Conservation (phyloP, 2,329 filamentous ascomycete species). For the Fusarium nisikadoi region DNA sequence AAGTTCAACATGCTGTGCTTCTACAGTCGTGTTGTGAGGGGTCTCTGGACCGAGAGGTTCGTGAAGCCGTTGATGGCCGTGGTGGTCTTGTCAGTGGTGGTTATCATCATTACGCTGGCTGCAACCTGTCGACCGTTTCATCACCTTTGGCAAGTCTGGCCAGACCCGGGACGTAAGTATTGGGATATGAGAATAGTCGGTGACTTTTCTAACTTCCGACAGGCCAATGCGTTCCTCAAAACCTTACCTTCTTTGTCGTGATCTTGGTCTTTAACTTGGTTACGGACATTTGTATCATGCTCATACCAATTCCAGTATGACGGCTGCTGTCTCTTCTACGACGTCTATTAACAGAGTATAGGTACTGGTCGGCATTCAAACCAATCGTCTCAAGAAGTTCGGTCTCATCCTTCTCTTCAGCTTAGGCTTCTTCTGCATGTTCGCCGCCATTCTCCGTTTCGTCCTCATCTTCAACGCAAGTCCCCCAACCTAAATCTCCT, state of each 20-base stretch:
- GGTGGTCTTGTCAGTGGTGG: conserved; percentile 40
- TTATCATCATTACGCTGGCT: conserved; percentile 43
- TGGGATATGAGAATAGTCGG: fast-evolving
- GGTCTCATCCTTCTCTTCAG: conserved; percentile 49
- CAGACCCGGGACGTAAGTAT: conserved; percentile 51
- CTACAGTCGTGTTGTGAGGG: conserved; percentile 50
- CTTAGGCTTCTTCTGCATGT: conserved; percentile 49
- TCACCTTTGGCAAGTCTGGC: conserved; percentile 50
- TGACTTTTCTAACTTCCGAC: neutral
- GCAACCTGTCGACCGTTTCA: conserved; percentile 50
- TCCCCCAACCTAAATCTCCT: neutral
- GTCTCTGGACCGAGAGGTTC: conserved; percentile 50
- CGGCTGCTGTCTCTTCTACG: fast-evolving
- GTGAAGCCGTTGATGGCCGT: conserved; percentile 50
- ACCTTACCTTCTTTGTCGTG: conserved; percentile 45
- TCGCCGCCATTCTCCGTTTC: conserved; percentile 43
- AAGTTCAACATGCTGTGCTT: conserved; percentile 56
- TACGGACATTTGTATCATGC: conserved; percentile 50
- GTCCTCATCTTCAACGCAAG: conserved; percentile 47
- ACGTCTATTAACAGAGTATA: neutral
- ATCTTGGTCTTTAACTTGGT: conserved; percentile 49
- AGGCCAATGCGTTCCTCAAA: conserved; percentile 49
- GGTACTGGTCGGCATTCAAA: conserved; percentile 45
- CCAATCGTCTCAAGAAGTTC: conserved; percentile 44
- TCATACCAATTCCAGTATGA: conserved; percentile 49